Evolutionary conservation across 2,329 filamentous ascomycete species (phyloP).

Genomic region (Colletotrichum acutatum): DNA sequence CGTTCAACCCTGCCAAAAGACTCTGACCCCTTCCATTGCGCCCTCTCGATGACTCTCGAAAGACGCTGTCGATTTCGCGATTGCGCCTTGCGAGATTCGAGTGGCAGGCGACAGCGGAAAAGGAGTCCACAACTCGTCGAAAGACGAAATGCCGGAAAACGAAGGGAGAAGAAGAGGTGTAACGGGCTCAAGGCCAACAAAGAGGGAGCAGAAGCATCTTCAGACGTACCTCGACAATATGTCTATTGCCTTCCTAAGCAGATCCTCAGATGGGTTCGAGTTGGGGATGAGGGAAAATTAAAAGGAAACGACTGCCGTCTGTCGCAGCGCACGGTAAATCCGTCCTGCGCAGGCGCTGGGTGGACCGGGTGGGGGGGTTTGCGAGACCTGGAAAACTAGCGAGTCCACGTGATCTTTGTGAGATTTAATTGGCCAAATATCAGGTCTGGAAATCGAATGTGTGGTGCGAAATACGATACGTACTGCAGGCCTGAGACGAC

Average conservation of each 20-base stretch:
- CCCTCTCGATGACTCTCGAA: not conserved
- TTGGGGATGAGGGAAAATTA: conserved; percentile 44
- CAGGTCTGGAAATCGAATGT: not conserved
- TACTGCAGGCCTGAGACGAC: not conserved
- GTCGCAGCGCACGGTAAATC: conserved; percentile 13
- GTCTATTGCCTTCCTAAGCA: conserved; percentile 72
- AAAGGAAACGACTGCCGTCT: conserved; percentile 16
- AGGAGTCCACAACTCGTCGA: not conserved
- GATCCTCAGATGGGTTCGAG: conserved; percentile 64
- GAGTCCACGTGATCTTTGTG: not conserved
- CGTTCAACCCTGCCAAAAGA: not conserved
- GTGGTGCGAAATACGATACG: not conserved
- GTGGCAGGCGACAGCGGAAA: not conserved
- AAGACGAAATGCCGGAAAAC: conserved; percentile 28
- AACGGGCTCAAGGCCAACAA: conserved; percentile 38
- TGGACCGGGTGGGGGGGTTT: conserved; percentile 41
- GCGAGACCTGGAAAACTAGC: conserved; percentile 42
- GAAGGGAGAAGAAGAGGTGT: conserved; percentile 36
- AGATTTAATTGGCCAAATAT: not conserved
- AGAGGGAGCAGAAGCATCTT: conserved; percentile 54
- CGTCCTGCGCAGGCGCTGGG: not conserved
- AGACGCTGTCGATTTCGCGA: conserved; percentile 31
- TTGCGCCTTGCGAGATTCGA: not conserved
- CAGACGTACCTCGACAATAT: conserved; percentile 73
- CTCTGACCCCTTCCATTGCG: not conserved